Evolutionary conservation across 192 early-diverging fungal species (phyloP).

Genomic region (Chytriomyces hyalinus): DNA sequence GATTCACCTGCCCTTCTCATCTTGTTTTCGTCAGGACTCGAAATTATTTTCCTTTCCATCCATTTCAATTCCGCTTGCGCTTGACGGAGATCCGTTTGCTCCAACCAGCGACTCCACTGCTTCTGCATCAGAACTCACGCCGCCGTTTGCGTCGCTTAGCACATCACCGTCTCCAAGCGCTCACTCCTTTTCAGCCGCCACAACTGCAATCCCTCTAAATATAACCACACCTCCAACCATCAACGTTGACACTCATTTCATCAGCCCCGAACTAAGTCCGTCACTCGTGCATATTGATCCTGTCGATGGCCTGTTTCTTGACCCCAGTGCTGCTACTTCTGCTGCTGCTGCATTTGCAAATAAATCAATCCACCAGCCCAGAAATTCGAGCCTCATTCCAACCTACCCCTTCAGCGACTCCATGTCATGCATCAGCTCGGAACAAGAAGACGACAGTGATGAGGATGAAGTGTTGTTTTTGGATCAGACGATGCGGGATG

Average conservation of each 20-base stretch:
- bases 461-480: conserved; percentile 16
- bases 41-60: no score
- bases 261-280: neutral
- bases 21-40: no score
- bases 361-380: neutral
- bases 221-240: neutral
- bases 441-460: conserved; percentile 9
- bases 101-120: no score
- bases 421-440: conserved; percentile 9
- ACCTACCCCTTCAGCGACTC: neutral
- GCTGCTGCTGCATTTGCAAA: neutral
- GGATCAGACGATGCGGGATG: neutral
- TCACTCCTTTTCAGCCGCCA: neutral
- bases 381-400: neutral
- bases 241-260: neutral
- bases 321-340: neutral
- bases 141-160: neutral
- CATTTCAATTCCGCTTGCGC: no score
- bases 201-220: neutral
- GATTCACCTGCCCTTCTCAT: no score
- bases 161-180: conserved; percentile 2
- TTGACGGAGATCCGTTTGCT: no score
- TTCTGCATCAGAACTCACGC: neutral
- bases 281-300: neutral
- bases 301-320: neutral